Base-by-base conservation (phyloP, 176 grass and related monocot species). In the Zoysia japonica region DNA sequence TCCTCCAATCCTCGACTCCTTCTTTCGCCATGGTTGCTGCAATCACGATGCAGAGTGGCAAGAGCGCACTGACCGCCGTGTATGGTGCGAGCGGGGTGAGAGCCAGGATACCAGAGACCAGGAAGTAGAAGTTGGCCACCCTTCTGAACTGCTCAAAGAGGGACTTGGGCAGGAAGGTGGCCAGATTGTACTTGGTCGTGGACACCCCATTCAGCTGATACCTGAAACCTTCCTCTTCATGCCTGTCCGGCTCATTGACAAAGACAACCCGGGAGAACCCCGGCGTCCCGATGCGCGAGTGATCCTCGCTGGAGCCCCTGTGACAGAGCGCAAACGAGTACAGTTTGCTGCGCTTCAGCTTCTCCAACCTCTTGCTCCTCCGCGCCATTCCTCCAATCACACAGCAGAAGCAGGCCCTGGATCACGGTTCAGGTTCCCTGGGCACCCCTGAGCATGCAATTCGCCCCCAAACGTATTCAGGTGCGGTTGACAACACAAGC, bases 141-240 rank as follows among this genome's bases (percentile, higher is more conserved):
- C 96, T 94, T 72, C 96, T 89, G 85, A 99, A 99, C 86, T 99
- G 96, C 80, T 99, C 96, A 69, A 99, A 99, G 47, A 99, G 84
- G 59, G 92, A 93, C 76, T 99, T 99, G 49, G 96, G 96, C 52
- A 99, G 37, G 82, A 99, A 99, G 47, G 92, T 93, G 14, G 77
- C 78, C 46, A 96, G 3, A 0, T 72, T 85, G 69, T 99, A 99
- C 86, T 99, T 99, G 4, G 92, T 93, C 2, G 92, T 99, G 0
- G 92, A 93, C 69, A 99, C 87, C 48, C 77, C 86, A 47, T 99
- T 99, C 40, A 11, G 66, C 1, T 8, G 70, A 43, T 99, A 93
- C 11, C 67, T 80, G n/a, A 93, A 81, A 43, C 64, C 79, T 36
- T 75, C 77, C 7, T 64, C 61, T 11, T 89, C 79, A 4, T 68